Evolutionary conservation across 805 yeast genomes (phyloP).

Genomic region (Torulaspora gathmanii): DNA sequence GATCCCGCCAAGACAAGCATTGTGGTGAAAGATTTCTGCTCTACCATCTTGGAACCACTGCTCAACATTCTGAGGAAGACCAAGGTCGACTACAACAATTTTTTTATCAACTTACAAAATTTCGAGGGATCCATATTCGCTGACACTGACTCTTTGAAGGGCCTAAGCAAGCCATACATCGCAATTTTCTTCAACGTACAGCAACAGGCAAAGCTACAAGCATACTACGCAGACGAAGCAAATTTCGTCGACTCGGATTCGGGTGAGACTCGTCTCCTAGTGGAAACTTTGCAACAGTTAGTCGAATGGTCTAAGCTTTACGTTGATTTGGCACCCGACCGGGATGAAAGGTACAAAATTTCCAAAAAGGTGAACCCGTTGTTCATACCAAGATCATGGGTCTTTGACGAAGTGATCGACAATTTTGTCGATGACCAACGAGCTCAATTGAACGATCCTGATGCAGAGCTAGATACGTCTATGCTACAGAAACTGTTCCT

Average conservation of each 20-base stretch:
- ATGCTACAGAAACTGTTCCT: slow-evolving; percentile 55
- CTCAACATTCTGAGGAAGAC: slow-evolving; percentile 56
- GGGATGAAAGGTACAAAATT: slow-evolving; percentile 37
- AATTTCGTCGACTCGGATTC: slow-evolving; percentile 29
- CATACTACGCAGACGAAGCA: slow-evolving; percentile 27
- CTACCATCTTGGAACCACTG: slow-evolving; percentile 49
- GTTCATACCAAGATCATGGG: slow-evolving; percentile 81
- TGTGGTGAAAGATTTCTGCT: slow-evolving; percentile 20
- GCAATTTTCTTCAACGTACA: slow-evolving; percentile 20
- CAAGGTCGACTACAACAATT: slow-evolving; percentile 72
- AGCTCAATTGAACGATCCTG: slow-evolving; percentile 39
- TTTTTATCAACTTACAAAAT: slow-evolving; percentile 62
- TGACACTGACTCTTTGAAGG: slow-evolving; percentile 25
- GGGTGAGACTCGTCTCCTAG: slow-evolving; percentile 35
- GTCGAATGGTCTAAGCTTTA: slow-evolving; percentile 52
- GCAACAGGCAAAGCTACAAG: slow-evolving; percentile 17
- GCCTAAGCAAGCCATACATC: slow-evolving; percentile 19
- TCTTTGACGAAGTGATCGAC: slow-evolving; percentile 74
- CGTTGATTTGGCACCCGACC: slow-evolving; percentile 37
- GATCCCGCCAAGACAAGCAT: slow-evolving; percentile 12
- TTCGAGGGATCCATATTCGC: slow-evolving; percentile 39
- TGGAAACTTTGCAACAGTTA: slow-evolving; percentile 41
- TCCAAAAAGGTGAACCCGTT: slow-evolving; percentile 61
- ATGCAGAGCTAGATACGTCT: slow-evolving; percentile 28
- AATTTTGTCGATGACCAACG: slow-evolving; percentile 47